Conservation (phyloP, 495 filamentous ascomycete genomes). For the Daldinia caldariorum region DNA sequence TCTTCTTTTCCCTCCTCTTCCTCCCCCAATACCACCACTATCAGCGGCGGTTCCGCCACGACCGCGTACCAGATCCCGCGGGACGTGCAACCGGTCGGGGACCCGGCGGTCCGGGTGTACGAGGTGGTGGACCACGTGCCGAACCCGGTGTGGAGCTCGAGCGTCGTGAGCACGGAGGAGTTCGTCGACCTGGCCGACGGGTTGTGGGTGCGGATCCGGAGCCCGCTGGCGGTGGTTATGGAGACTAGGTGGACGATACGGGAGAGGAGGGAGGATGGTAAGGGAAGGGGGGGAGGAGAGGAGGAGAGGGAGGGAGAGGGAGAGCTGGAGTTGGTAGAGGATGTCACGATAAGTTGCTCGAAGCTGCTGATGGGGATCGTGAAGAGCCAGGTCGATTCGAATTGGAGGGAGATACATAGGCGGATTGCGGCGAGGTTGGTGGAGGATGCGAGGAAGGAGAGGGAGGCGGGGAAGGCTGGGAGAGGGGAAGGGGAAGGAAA, state of each 20-base stretch:
- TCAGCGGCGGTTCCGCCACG: slow-evolving; percentile 35
- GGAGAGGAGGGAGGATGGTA: slow-evolving; percentile 26
- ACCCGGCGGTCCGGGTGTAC: slow-evolving; percentile 39
- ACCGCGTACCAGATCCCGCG: slow-evolving; percentile 54
- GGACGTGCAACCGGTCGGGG: slow-evolving; percentile 38
- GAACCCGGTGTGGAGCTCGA: slow-evolving; percentile 56
- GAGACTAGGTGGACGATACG: slow-evolving; percentile 57
- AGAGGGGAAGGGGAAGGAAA: not conserved
- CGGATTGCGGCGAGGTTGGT: slow-evolving; percentile 52
- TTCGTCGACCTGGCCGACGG: slow-evolving; percentile 53
- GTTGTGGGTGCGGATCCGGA: slow-evolving; percentile 57
- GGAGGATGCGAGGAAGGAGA: slow-evolving; percentile 38
- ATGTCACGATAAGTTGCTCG: slow-evolving; percentile 53
- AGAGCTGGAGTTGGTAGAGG: slow-evolving; percentile 54
- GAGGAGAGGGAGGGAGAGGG: slow-evolving; percentile 43
- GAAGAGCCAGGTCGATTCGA: slow-evolving; percentile 54
- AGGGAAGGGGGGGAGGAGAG: slow-evolving; percentile 19
- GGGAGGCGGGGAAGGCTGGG: not conserved
- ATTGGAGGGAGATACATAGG: slow-evolving; percentile 55
- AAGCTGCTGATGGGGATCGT: slow-evolving; percentile 54
- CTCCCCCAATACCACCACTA: slow-evolving; percentile 6
- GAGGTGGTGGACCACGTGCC: slow-evolving; percentile 48
- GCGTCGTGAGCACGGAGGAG: slow-evolving; percentile 59
- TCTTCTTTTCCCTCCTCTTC: slow-evolving; percentile 3
- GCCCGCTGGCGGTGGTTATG: slow-evolving; percentile 57